Base-by-base conservation (phyloP, 345 rosid species). In the Salix koriyanagi region DNA sequence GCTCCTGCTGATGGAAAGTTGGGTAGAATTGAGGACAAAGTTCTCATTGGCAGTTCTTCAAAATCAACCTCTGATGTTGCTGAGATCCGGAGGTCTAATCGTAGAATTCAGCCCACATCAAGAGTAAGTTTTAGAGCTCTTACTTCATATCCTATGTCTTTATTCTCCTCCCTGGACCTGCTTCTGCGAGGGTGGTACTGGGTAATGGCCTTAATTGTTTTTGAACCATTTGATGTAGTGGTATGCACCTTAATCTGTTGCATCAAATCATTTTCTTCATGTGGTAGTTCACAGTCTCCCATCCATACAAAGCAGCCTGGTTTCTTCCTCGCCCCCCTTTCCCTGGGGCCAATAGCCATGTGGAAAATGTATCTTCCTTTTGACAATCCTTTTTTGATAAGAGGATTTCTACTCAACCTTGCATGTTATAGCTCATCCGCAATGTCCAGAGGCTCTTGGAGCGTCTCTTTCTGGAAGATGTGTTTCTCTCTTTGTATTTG, bases 61-160 rank as follows among this genome's bases (percentile, higher is more conserved):
- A 88, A 88, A 72, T 41, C 86, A 64, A 60, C 80, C 52, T 58
- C 84, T 70, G 93, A 89, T 21, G 79, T 65, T 54, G 73, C 68
- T 69, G 99, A 92, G 85, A 98, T 96, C 42, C 96, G 99, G n/a
- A 88, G 99, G 83, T 96, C 98, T 69, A 82, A 78, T 65, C 97
- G 98, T 67, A 89, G 90, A 85, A 96, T 96, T 80, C 97, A 92
- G 86, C 99, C 99, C 73, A 96, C 99, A 21, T 96, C 98, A 65
- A 90, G 96, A 81, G 99, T 94, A 84, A 88, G 98, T n/a, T 11
- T 32, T 30, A 28, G 42, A 12, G 65, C 44, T 52, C 10, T 48
- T 21, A 34, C 39, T 26, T 26, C 1, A 48, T 56, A 30, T 11
- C 28, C 25, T 8, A 8, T n/a, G 46, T 7, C 23, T 58, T 15